Evolutionary conservation across 345 rosid genomes (phyloP).

Genomic region (Populus deltoides): DNA sequence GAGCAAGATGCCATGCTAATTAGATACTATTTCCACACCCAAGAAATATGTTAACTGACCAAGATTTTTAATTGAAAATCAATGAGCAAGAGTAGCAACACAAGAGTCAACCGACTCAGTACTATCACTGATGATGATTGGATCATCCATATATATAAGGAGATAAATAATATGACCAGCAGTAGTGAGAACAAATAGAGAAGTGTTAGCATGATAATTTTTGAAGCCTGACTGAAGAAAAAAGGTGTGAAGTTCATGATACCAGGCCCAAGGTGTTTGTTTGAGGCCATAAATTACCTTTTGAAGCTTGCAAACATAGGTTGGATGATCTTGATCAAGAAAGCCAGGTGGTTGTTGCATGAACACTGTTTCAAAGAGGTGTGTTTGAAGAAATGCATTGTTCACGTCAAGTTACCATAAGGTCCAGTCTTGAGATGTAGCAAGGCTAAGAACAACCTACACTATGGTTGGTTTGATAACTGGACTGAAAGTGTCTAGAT

Average conservation of each 20-base stretch:
- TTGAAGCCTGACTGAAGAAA: neutral
- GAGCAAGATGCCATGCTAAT: accelerated
- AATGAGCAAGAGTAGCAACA: neutral
- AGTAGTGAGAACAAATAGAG: too few species aligned
- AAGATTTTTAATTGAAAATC: neutral
- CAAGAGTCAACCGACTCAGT: accelerated
- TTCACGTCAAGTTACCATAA: neutral
- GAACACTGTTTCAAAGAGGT: neutral
- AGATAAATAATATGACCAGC: neutral
- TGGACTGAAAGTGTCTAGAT: neutral
- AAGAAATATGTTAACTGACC: too few species aligned
- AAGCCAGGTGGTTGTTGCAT: neutral
- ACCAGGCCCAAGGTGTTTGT: neutral
- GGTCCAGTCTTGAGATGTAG: neutral
- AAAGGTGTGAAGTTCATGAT: too few species aligned
- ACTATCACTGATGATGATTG: too few species aligned
- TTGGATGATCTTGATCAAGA: too few species aligned
- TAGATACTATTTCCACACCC: neutral
- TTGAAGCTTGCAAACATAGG: neutral
- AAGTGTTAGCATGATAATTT: neutral
- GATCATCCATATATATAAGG: neutral
- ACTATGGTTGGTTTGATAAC: neutral
- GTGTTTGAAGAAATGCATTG: neutral
- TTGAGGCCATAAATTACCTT: neutral
- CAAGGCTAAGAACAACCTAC: neutral